Evolutionary conservation across 192 early-diverging fungal genomes (phyloP).

Genomic region (Podila epicladia): DNA sequence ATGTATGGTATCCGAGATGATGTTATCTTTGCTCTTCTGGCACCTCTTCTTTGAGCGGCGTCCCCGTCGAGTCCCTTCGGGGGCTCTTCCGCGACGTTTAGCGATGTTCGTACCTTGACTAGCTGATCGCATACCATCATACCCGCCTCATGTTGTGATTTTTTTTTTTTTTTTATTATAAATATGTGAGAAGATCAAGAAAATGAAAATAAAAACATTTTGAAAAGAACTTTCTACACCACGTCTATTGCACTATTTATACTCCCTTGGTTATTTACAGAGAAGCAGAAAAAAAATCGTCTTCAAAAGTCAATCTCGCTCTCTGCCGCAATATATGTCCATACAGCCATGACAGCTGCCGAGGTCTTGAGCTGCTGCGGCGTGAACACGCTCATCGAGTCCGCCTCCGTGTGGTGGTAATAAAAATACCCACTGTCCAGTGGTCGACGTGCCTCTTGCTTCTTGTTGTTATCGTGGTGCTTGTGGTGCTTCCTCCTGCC

Average conservation of each 20-base stretch:
- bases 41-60: slow-evolving; percentile 50
- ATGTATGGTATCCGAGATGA: slow-evolving; percentile 34
- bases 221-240: background rate
- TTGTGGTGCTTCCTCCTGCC: background rate
- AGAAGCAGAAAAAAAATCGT: background rate
- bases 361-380: slow-evolving; percentile 61
- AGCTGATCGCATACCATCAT: slow-evolving; percentile 43
- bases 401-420: slow-evolving; percentile 62
- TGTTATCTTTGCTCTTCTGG: slow-evolving; percentile 46
- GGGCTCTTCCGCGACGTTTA: slow-evolving; percentile 46
- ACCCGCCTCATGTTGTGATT: background rate
- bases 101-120: slow-evolving; percentile 48
- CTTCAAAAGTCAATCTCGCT: slow-evolving; percentile 32
- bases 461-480: background rate
- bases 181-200: no score
- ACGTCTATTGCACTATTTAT: no score
- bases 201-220: background rate
- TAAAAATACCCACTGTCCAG: slow-evolving; percentile 61
- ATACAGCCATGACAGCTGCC: slow-evolving; percentile 64
- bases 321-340: slow-evolving; percentile 66
- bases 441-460: slow-evolving; percentile 14
- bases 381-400: slow-evolving; percentile 58
- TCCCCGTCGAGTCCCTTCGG: slow-evolving; percentile 39
- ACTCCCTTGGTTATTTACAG: background rate
- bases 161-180: background rate